Conservation (phyloP, 2,329 filamentous ascomycete genomes). For the Neonectria faginata region DNA sequence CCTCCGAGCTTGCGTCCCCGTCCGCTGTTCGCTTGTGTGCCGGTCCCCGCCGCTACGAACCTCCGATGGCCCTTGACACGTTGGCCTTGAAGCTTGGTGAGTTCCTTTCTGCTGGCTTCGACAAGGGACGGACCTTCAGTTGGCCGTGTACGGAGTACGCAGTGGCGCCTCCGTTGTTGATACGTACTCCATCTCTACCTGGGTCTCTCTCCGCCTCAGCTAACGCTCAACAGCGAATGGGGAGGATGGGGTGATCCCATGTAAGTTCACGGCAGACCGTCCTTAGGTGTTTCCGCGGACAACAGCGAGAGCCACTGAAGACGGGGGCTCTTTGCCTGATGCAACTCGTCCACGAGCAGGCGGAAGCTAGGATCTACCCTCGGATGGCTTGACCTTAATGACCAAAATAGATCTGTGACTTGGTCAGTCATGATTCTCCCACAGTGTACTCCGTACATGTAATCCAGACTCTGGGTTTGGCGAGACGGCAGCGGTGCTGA, state of each 20-base stretch:
- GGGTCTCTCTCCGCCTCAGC: slow-evolving; percentile 1
- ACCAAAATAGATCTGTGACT: slow-evolving; percentile 26
- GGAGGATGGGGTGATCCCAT: neutral
- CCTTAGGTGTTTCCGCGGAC: neutral
- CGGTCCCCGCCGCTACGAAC: slow-evolving; percentile 28
- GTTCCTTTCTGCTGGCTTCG: slow-evolving; percentile 4
- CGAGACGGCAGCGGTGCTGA: neutral
- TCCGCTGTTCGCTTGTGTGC: slow-evolving; percentile 27
- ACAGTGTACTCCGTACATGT: neutral
- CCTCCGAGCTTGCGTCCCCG: slow-evolving; percentile 27
- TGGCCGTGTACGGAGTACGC: neutral
- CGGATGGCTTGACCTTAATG: slow-evolving; percentile 21
- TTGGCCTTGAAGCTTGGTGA: slow-evolving; percentile 10
- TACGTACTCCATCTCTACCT: neutral
- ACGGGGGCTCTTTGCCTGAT: slow-evolving; percentile 1
- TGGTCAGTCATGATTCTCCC: slow-evolving; percentile 18
- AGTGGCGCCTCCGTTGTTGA: neutral
- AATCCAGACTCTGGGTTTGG: neutral
- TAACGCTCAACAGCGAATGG: neutral
- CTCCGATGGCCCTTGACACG: neutral
- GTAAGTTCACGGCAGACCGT: neutral
- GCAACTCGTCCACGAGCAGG: slow-evolving; percentile 13
- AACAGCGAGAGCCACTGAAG: neutral
- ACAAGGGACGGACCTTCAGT: slow-evolving; percentile 11
- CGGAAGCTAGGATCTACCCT: slow-evolving; percentile 9